Conservation (phyloP, 169 alveolate species). For the Plasmodium ovale region DNA sequence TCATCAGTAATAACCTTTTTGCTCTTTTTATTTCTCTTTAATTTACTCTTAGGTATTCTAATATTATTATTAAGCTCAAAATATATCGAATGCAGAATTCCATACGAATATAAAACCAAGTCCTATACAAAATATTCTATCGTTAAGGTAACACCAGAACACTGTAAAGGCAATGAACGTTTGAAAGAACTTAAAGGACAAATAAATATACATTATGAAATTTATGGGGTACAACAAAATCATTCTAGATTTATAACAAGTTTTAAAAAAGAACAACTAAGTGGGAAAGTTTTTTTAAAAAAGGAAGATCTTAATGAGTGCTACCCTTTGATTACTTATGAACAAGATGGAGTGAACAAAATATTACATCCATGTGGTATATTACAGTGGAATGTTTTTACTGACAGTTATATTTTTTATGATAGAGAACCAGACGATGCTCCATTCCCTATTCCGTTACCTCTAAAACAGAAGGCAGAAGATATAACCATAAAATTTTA, state of each 20-base stretch:
- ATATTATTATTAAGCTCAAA: constrained; percentile 29
- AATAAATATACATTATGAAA: constrained; percentile 66
- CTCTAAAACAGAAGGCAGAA: constrained; percentile 39
- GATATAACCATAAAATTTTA: constrained; percentile 67
- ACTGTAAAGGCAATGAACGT: constrained; percentile 37
- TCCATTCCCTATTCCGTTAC: constrained; percentile 55
- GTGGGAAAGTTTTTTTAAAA: constrained; percentile 28
- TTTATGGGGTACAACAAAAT: constrained; percentile 51
- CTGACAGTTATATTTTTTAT: constrained; percentile 77
- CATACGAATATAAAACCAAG: constrained; percentile 59
- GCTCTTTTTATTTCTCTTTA: constrained; percentile 35
- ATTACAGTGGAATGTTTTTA: constrained; percentile 79
- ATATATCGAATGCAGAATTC: constrained; percentile 67
- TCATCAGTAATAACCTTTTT: constrained; percentile 34
- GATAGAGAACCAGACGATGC: constrained; percentile 61
- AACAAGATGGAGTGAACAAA: constrained; percentile 68
- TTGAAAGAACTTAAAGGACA: constrained; percentile 44
- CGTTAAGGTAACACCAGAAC: constrained; percentile 65
- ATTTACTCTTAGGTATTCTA: constrained; percentile 20
- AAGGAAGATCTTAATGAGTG: constrained; percentile 43
- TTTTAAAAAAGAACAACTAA: constrained; percentile 46
- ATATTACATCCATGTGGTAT: constrained; percentile 84
- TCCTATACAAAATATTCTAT: constrained; percentile 65
- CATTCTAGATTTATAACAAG: constrained; percentile 43
- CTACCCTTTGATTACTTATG: constrained; percentile 59